Evolutionary conservation across 768 basidiomycete genomes (phyloP).

Genomic region (Cystobasidium onofrii): DNA sequence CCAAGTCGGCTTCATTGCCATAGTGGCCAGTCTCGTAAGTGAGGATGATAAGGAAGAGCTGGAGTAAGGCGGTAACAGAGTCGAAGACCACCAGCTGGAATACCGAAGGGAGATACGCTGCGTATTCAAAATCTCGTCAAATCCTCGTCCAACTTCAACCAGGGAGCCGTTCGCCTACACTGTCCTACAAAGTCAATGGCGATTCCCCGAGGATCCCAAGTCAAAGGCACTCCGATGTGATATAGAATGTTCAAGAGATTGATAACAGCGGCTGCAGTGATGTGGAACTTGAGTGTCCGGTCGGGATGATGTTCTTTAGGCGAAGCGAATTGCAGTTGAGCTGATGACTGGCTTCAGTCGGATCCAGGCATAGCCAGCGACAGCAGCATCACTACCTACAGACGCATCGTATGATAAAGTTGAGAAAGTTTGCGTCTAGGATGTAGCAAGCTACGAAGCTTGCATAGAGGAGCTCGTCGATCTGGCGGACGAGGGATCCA

Average conservation of each 20-base stretch:
- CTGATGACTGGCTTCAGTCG: background rate
- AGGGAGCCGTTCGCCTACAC: background rate
- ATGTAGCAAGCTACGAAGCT: slow-evolving; percentile 17
- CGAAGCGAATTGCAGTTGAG: slow-evolving; percentile 13
- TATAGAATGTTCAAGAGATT: slow-evolving; percentile 18
- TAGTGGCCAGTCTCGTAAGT: slow-evolving; percentile 19
- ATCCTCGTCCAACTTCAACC: too few species aligned
- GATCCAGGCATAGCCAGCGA: background rate
- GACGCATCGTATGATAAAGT: slow-evolving; percentile 1
- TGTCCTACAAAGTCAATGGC: slow-evolving; percentile 27
- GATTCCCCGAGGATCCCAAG: slow-evolving; percentile 7
- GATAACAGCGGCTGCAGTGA: background rate
- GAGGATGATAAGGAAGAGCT: slow-evolving; percentile 12
- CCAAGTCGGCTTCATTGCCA: slow-evolving; percentile 23
- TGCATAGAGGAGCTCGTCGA: slow-evolving; percentile 15
- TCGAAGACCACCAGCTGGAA: slow-evolving; percentile 13
- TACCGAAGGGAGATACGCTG: slow-evolving; percentile 9
- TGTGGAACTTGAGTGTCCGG: slow-evolving; percentile 17
- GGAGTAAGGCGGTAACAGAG: background rate
- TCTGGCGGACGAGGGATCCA: background rate
- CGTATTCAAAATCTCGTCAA: background rate
- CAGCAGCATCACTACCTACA: background rate
- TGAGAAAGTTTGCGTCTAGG: slow-evolving; percentile 25
- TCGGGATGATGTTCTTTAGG: slow-evolving; percentile 28
- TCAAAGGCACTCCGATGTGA: slow-evolving; percentile 4